A percentile compares a stretch with the other conserved stretches of the same genome.
phyloP scores from a whole-genome alignment of 352 stramenopile genomes.

The Pythium rhizo-oryzae region DNA sequence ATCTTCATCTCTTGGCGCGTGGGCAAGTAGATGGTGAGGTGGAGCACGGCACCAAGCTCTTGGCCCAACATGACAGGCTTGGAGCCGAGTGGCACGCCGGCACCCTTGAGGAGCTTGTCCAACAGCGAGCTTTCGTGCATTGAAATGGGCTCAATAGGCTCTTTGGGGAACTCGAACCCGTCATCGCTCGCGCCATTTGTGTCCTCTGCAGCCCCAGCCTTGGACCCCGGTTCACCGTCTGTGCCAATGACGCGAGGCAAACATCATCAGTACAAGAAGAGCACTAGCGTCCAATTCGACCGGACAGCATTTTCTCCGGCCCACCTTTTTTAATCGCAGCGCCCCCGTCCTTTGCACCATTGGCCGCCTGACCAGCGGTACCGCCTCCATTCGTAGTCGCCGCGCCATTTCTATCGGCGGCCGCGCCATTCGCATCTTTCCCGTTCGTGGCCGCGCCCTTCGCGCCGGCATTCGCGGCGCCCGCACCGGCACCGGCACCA shows the following conservation, averaged over 20 bases:
- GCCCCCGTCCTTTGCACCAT: not conserved
- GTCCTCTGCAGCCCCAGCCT: not conserved
- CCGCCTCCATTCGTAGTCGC: slow-evolving; percentile 11
- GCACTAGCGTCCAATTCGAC: not conserved
- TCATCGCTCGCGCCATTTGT: slow-evolving; percentile 30
- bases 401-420: slow-evolving; percentile 1
- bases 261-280: not conserved
- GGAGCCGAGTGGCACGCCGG: slow-evolving; percentile 44
- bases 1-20: slow-evolving; percentile 88
- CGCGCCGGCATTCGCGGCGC: slow-evolving; percentile 6
- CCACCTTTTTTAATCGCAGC: slow-evolving; percentile 8
- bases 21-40: slow-evolving; percentile 86
- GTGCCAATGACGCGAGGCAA: not conserved
- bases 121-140: slow-evolving; percentile 74
- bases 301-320: not conserved
- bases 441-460: slow-evolving; percentile 16
- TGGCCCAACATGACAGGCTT: slow-evolving; percentile 65
- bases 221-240: slow-evolving; percentile 12
- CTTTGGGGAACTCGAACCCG: slow-evolving; percentile 70
- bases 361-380: not conserved
- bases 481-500: not conserved
- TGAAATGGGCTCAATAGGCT: slow-evolving; percentile 63
- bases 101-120: slow-evolving; percentile 77
- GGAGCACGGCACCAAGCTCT: slow-evolving; percentile 62
- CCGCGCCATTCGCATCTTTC: slow-evolving; percentile 18